These are phyloP conservation scores for Caryopteris hybrid DNA, from an alignment of 305 asterid genomes.

Conservation along the genomic window DNA sequence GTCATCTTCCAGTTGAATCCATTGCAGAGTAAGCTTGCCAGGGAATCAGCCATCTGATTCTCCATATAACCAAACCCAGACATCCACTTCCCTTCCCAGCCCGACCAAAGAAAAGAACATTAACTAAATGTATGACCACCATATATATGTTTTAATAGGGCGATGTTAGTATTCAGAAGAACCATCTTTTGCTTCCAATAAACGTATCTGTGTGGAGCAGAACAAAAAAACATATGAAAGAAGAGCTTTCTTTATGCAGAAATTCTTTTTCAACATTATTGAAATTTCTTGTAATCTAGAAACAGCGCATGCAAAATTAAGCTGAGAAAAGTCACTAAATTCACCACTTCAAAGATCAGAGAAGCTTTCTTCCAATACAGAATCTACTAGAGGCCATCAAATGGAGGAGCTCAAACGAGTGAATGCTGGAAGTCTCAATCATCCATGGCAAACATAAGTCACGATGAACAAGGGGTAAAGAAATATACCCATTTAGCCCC, in stretches of 20 bases:
- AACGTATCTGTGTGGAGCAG: background rate
- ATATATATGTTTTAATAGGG: background rate
- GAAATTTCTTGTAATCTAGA: conserved; percentile 8
- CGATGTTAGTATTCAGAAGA: background rate
- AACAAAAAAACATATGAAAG: background rate
- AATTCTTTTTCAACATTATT: background rate
- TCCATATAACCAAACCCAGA: background rate
- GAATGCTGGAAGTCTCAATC: background rate
- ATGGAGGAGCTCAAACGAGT: background rate
- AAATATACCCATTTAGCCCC: background rate
- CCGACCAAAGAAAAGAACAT: background rate
- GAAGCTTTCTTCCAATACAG: background rate
- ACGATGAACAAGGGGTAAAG: background rate
- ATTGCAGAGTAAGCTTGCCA: background rate
- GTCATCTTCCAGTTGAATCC: background rate
- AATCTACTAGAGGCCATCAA: conserved; percentile 3
- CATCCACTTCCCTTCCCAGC: background rate
- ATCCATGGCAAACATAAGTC: background rate
- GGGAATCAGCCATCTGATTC: too few relatives aligned
- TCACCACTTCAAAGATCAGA: conserved; percentile 4
- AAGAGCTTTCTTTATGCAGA: background rate
- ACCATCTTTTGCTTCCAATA: background rate
- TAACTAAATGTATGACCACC: background rate
- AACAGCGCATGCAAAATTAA: conserved; percentile 3
- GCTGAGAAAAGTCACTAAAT: background rate